phyloP scores from a whole-genome alignment of 176 grass and related monocot species.

The Carex pumila region DNA sequence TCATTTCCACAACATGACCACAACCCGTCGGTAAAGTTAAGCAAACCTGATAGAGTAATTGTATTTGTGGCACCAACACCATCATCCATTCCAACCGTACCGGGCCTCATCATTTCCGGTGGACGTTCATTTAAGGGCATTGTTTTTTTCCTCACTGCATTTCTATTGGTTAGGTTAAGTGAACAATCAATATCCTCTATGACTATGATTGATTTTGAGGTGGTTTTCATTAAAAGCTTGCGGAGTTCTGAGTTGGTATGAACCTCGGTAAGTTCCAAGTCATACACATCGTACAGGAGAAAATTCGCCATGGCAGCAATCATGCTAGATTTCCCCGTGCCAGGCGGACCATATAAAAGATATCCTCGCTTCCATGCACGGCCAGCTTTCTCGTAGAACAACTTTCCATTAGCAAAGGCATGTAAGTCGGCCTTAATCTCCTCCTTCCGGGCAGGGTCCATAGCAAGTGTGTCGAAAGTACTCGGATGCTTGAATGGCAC shows the following conservation, averaged over 20 bases:
- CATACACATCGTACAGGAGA: constrained; percentile 76
- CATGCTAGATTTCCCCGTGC: constrained; percentile 87
- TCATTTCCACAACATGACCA: constrained; percentile 92
- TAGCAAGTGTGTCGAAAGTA: constrained; percentile 88
- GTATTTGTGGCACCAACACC: neutral
- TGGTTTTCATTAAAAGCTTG: constrained; percentile 89
- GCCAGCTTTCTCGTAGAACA: constrained; percentile 63
- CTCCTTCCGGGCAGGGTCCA: constrained; percentile 50
- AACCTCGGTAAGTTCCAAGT: constrained; percentile 83
- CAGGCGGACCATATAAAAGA: constrained; percentile 65
- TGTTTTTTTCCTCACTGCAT: neutral
- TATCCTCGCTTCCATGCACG: constrained; percentile 82
- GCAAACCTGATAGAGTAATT: constrained; percentile 60
- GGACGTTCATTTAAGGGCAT: neutral
- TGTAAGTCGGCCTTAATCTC: constrained; percentile 70
- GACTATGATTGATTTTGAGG: constrained; percentile 82
- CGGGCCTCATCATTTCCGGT: neutral
- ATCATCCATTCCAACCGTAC: neutral
- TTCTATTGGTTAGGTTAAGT: constrained; percentile 54
- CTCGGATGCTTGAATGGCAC: constrained; percentile 92
- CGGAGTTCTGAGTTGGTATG: constrained; percentile 73
- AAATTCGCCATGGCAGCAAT: constrained; percentile 88
- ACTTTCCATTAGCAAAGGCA: constrained; percentile 46
- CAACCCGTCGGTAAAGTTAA: constrained; percentile 86
- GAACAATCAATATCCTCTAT: constrained; percentile 98